A percentile compares a stretch with the other conserved stretches of the same genome.
Evolutionary conservation across 495 filamentous ascomycete genomes (phyloP).

Genomic region (Pyronema domesticum): DNA sequence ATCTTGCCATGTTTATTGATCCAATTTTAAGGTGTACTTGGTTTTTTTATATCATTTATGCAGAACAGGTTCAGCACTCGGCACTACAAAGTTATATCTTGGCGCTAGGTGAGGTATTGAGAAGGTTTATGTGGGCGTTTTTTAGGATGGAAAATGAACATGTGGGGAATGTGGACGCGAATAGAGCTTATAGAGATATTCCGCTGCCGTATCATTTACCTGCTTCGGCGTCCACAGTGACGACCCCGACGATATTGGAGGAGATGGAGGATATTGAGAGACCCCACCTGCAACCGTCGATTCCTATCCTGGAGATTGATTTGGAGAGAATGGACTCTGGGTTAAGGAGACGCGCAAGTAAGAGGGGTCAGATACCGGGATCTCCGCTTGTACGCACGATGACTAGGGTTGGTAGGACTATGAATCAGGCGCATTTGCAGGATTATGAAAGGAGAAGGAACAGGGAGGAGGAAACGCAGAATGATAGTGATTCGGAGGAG

Average conservation of each 20-base stretch:
- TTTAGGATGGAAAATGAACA: constrained; percentile 97
- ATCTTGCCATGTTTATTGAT: constrained; percentile 64
- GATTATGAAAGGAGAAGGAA: constrained; percentile 21
- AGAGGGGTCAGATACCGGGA: constrained; percentile 1
- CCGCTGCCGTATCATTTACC: constrained; percentile 19
- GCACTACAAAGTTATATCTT: constrained; percentile 61
- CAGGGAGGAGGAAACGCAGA: constrained; percentile 16
- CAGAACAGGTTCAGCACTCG: constrained; percentile 58
- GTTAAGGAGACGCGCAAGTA: constrained; percentile 10
- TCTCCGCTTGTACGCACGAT: constrained; percentile 17
- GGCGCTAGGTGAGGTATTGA: constrained; percentile 54
- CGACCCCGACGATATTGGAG: not conserved
- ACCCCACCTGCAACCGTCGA: constrained; percentile 9
- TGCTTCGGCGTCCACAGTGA: constrained; percentile 5
- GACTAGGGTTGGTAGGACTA: constrained; percentile 19
- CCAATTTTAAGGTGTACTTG: constrained; percentile 85
- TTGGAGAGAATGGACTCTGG: constrained; percentile 12
- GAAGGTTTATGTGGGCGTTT: constrained; percentile 74
- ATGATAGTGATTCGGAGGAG: constrained; percentile 6
- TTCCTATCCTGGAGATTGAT: constrained; percentile 10
- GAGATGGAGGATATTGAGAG: constrained; percentile 5
- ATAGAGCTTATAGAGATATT: constrained; percentile 20
- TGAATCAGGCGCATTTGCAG: constrained; percentile 21
- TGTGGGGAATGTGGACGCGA: constrained; percentile 20
- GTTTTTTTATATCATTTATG: constrained; percentile 84